Evolutionary conservation across 768 basidiomycete species (phyloP), one percentile per base, ranked within the genome.

Genomic region (Kwoniella sp.): DNA sequence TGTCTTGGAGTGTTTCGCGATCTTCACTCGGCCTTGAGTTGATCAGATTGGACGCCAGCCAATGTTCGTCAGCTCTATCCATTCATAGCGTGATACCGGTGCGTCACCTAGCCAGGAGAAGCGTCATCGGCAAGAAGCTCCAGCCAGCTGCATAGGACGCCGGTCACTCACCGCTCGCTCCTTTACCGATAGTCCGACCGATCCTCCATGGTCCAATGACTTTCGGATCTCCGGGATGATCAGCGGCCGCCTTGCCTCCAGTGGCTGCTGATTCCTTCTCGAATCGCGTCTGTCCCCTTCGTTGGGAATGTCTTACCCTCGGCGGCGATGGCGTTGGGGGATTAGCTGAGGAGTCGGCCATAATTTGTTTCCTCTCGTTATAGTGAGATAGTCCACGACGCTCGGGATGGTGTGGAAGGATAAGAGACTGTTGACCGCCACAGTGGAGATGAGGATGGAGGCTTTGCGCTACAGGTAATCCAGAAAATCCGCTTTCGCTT

Each of bases 181-280:
- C 93, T 82, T 93, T 93, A 5, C 93, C 93, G 61, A 96, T 88
- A 70, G 92, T 94, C 80, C 92, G 90, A 62, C 93, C 93, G 8
- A 96, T 86, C 70, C 92, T 85, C 93, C 93, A 96, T 1, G 92
- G 92, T 12, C 93, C 93, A 51, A 96, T 89, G 65, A 83, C 84
- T 77, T 87, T 90, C 12, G 93, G 92, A 81, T 95, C 93, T 60
- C 90, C 87, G 0, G 89, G 88, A 41, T 88, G 85, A 71, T 93
- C 91, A 74, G 91, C 92, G 25, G 89, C 88, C 47, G 84, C 84
- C 56, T 84, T 82, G 17, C 86, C 86, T 53, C 87, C 89, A 51
- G 91, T 90, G 63, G 90, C 89, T 57, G 89, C 91, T 80, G 88
- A 89, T 84, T 93, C 91, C 80, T 73, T 73, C 65, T 73, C 72